Percentiles rank a stretch among this genome's conserved stretches.
Evolutionary conservation across 176 grass and related monocot genomes (phyloP).

Genomic region (Calamus simplicifolius): DNA sequence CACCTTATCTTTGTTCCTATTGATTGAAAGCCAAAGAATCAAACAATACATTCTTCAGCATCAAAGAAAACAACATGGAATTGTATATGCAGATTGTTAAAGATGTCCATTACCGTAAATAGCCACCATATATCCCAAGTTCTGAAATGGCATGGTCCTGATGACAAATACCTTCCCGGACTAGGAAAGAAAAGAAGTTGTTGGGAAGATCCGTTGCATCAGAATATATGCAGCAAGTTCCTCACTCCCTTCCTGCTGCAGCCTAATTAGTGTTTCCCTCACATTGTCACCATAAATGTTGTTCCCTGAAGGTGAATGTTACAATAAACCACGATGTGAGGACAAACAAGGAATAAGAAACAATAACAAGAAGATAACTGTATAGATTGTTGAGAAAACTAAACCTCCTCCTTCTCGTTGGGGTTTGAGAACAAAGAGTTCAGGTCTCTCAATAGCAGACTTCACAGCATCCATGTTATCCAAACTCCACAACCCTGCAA

Average conservation of each 20-base stretch:
- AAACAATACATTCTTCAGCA: slow-evolving; percentile 1
- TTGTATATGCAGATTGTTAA: no score
- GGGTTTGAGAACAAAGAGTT: slow-evolving; percentile 80
- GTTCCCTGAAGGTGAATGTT: slow-evolving; percentile 50
- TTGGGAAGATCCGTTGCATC: slow-evolving; percentile 94
- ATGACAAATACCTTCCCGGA: slow-evolving; percentile 62
- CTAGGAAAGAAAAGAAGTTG: slow-evolving; percentile 52
- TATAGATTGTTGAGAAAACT: neutral
- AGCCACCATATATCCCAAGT: slow-evolving; percentile 75
- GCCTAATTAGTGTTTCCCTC: slow-evolving; percentile 41
- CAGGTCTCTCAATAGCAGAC: slow-evolving; percentile 67
- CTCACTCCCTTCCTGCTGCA: slow-evolving; percentile 49
- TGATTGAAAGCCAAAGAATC: neutral
- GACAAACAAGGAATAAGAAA: neutral
- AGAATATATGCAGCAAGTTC: slow-evolving; percentile 83
- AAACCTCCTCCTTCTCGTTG: slow-evolving; percentile 89
- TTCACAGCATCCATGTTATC: slow-evolving; percentile 74
- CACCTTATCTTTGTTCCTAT: slow-evolving; percentile 83
- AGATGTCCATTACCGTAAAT: slow-evolving; percentile 44
- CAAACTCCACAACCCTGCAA: slow-evolving; percentile 94
- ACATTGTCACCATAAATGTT: slow-evolving; percentile 76
- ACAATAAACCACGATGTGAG: slow-evolving; percentile 13
- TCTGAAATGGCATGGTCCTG: slow-evolving; percentile 77
- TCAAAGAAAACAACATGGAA: neutral
- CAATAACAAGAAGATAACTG: slow-evolving; percentile 6